Base-by-base conservation (phyloP, 2,329 filamentous ascomycete species). In the Coniochaeta prunicola region DNA sequence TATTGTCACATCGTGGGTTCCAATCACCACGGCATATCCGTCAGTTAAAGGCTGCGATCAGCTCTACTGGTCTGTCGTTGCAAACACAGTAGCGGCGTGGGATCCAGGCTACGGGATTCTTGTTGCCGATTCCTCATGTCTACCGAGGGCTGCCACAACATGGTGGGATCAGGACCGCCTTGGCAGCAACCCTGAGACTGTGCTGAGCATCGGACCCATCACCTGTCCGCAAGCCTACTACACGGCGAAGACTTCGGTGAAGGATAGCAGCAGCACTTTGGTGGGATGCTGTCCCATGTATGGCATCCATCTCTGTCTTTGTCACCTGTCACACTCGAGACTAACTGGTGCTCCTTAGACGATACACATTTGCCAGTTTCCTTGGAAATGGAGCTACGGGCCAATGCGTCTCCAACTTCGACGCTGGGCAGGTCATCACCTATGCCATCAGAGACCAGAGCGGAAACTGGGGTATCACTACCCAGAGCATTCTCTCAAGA, bases 231-330 rank as follows among this genome's bases (percentile, higher is more conserved):
- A 55, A 24, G 53, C 53, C 15, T 55, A 34, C 19, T 55, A 33
- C 15, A 55, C 53, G 15, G 53, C 53, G 28, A 24, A 17, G 19
- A 34, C 53, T 7, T 34, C 28, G 19, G 53, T 36, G 53, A 55
- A 55, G 17, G 28, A 55, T 33, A 33, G 28, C 33, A 36, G 53
- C 33, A 55, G 31, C n/a, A 55, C 53, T 15, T 24, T 55, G 28
- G 53, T 55, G n/a, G 53, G 19, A 7, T 55, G 53, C 30, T 55
- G 53, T 24, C 53, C 53, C 15, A 55, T 33, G 53, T 55, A 34
- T 24, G 53, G 19, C 6, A 55, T 3, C 26, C 30, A 24, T 9
- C 2, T n/a, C 19, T 33, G 33, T 30, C 31, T 6, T 24, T 17
- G 15, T 55, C 7, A 36, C 30, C 17, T 28, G 38, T 7, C 38